Evolutionary conservation across 352 stramenopile species (phyloP).

Genomic region (Globisporangium megalacanthum): DNA sequence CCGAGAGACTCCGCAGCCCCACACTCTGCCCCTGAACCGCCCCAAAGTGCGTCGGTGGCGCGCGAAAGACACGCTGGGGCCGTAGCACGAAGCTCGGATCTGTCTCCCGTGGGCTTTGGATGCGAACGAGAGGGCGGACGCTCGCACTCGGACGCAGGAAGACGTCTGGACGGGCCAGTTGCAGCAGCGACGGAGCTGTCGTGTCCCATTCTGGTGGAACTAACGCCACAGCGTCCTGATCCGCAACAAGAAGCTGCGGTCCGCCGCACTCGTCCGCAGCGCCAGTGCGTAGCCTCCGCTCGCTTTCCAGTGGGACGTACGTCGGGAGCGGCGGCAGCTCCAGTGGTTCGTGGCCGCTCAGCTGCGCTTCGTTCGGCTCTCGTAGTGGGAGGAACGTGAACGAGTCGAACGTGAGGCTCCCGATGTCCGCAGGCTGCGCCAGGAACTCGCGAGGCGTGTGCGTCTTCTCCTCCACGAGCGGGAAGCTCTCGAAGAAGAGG

Average conservation of each 20-base stretch:
- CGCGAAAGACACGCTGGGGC: constrained; percentile 42
- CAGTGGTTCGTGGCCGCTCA: constrained; percentile 54
- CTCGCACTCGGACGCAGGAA: constrained; percentile 52
- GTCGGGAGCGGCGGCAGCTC: constrained; percentile 50
- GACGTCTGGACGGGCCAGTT: constrained; percentile 34
- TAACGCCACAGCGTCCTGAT: too few relatives aligned
- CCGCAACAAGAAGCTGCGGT: background rate
- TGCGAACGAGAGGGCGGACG: constrained; percentile 36
- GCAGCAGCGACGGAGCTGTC: constrained; percentile 25
- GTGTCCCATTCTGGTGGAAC: constrained; percentile 7
- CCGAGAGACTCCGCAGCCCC: constrained; percentile 32
- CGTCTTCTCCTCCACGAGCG: constrained; percentile 54
- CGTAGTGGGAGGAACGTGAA: constrained; percentile 60
- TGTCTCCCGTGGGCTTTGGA: constrained; percentile 39
- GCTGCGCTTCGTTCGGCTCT: constrained; percentile 57
- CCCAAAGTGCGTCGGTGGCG: constrained; percentile 29
- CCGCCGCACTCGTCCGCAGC: constrained; percentile 41
- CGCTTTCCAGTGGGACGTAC: constrained; percentile 48
- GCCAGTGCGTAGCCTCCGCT: constrained; percentile 30
- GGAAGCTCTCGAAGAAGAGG: constrained; percentile 48
- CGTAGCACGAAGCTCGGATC: constrained; percentile 39
- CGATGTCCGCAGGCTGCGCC: constrained; percentile 27
- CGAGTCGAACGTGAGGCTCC: constrained; percentile 41
- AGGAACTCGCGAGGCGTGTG: constrained; percentile 29
- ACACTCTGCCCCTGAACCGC: constrained; percentile 28